phyloP scores from a whole-genome alignment of 1,139 yeast species.

The Candida sp. region DNA sequence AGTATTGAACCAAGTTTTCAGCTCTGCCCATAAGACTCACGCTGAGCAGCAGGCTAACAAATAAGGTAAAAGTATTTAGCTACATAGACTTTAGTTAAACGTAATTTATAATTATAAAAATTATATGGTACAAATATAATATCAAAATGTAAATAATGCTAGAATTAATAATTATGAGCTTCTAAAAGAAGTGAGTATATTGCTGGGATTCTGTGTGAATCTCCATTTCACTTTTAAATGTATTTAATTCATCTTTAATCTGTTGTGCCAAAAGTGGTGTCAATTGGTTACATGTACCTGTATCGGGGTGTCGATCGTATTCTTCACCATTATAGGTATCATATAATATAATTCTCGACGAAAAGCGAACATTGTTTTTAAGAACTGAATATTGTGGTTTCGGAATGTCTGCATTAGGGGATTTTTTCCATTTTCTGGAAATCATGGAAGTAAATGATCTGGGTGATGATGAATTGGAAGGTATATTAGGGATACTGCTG shows the following conservation, averaged over 20 bases:
- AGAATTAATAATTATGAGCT: not conserved
- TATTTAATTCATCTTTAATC: conserved; percentile 83
- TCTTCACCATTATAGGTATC: conserved; percentile 84
- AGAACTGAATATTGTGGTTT: conserved; percentile 5
- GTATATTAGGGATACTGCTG: conserved; percentile 22
- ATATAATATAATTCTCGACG: conserved; percentile 79
- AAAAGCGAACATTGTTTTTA: conserved; percentile 58
- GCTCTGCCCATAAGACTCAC: conserved; percentile 40
- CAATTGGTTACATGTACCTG: conserved; percentile 89
- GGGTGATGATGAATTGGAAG: conserved; percentile 26
- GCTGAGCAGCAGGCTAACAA: conserved; percentile 11
- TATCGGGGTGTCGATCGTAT: conserved; percentile 91
- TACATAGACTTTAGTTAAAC: no score
- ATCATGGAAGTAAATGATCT: conserved; percentile 30
- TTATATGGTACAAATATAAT: not conserved
- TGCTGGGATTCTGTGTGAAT: conserved; percentile 75
- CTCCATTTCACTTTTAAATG: conserved; percentile 74
- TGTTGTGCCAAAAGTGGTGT: conserved; percentile 87
- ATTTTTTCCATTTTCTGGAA: conserved; percentile 18
- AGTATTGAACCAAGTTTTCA: conserved; percentile 42
- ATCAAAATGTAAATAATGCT: not conserved
- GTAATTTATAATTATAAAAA: not conserved
- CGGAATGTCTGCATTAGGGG: conserved; percentile 6
- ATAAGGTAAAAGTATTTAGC: not conserved
- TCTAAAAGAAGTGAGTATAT: conserved; percentile 79